Base-by-base conservation (phyloP, 495 filamentous ascomycete species). In the Penicillium salamii region DNA sequence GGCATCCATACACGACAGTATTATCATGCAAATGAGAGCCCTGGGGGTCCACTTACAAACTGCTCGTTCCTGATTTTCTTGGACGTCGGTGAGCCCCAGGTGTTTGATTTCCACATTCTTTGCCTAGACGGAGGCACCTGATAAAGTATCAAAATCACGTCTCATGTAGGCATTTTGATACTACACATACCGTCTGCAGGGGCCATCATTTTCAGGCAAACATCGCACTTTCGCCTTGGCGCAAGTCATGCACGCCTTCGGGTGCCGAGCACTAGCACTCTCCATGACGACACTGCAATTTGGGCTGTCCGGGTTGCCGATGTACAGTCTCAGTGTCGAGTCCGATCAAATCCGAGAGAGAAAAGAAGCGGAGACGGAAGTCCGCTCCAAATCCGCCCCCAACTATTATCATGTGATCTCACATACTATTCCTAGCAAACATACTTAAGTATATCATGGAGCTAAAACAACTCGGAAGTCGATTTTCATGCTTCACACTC, bases 191-290 rank as follows among this genome's bases (percentile, higher is more conserved):
- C 61, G 55, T 45, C 59, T 59, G 15, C 61, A 65, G 23, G 46
- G 24, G 2, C 58, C 55, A 19, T 53, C 21, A 13, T 12, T 28
- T 38, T 61, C 46, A 7, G 55, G 61, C 12, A 57, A 56, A 42
- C 61, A 65, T 42, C 58, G 52, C 12, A 62, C 61, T 39, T 65
- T 65, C 7, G 61, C 61, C 50, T 59, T 65, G 32, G 61, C 61
- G 32, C 61, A 65, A 5, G 58, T 59, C 14, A 42, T 36, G 17
- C 61, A 65, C 12, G 61, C 61, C 26, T 55, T 64, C 1, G 61
- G 57, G 18, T 53, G 31, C 9, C 61, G 61, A 26, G 28, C 9
- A 17, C 43, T 55, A 15, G 34, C 37, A 32, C 8, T 12, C 9
- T 57, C 43, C 56, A 59, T 59, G 42, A 20, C 4, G 36, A 9